Evolutionary conservation across 2,329 filamentous ascomycete species (phyloP), one percentile per base, ranked within the genome.

Genomic region (Aspergillus sp.): DNA sequence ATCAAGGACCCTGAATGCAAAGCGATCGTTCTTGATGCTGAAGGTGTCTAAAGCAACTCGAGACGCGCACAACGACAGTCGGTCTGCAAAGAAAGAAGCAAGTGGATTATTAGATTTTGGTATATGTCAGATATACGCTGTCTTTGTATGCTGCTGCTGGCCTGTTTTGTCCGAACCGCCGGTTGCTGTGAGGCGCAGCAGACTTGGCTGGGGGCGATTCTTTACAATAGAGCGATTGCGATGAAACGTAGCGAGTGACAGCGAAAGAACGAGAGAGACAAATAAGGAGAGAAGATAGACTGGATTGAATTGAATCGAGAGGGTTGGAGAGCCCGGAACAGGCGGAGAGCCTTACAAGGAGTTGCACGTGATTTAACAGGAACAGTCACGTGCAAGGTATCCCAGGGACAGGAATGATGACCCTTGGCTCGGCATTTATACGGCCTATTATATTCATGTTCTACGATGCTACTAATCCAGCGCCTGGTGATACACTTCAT

Each of bases 401-500:
- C 25, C 25, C n/a, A 37, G 33, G 33, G 17, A 37, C 17, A 19
- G 6, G 33, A 37, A 37, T n/a, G 33, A 17, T 3, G n/a, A 37
- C 6, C 33, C 33, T 15, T 15, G 33, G 25, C 4, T 30, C 25
- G 25, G 25, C 25, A 4, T 30, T 30, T 12, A 30, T 30, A 30
- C 25, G 10, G 25, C 25, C 25, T 30, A 30, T 12, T 10, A 30
- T 12, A 4, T 22, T 22, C 20, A 4, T 12, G 4, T 30, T 30
- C 10, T 30, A 30, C 25, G 25, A 12, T 10, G 25, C 25, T 27
- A 27, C 15, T n/a, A 39, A 41, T 51, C 49, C 17, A 54, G 50
- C 15, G 59, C 53, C 5, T 57, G 57, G 61, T 80, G 76, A 53
- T 73, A 79, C 33, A 71, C 60, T 45, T 67, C 63, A 60, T 80